Conservation (phyloP, 106 monocot genomes). For the Phalaenopsis equestris region DNA sequence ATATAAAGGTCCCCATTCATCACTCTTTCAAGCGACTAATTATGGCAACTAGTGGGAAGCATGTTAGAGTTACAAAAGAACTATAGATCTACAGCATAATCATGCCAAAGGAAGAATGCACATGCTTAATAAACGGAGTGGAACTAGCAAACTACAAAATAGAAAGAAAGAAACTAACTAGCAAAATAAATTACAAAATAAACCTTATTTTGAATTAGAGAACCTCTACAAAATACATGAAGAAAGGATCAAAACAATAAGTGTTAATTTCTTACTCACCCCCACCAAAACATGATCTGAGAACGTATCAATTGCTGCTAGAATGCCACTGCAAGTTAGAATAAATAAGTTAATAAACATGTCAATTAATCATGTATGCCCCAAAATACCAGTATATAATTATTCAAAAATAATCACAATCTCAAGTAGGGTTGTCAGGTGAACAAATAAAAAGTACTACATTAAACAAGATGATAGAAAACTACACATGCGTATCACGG, state of each 20-base stretch:
- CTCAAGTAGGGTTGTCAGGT: background rate
- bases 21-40: too few species aligned
- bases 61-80: background rate
- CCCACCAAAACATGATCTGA: conserved; percentile 74
- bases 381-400: background rate
- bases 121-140: background rate
- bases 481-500: background rate
- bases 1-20: too few species aligned
- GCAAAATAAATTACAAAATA: background rate
- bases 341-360: background rate
- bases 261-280: conserved; percentile 36
- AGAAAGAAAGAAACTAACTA: background rate
- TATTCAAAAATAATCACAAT: background rate
- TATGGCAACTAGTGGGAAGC: background rate
- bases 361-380: background rate
- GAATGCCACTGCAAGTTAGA: conserved; percentile 63
- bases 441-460: background rate
- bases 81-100: background rate
- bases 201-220: background rate
- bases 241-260: conserved; percentile 2
- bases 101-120: background rate
- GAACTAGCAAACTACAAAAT: background rate
- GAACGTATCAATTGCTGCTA: conserved; percentile 81
- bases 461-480: background rate
- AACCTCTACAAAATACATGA: background rate